Conservation (phyloP, 2,329 filamentous ascomycete species). For the Aspergillus intermedius region DNA sequence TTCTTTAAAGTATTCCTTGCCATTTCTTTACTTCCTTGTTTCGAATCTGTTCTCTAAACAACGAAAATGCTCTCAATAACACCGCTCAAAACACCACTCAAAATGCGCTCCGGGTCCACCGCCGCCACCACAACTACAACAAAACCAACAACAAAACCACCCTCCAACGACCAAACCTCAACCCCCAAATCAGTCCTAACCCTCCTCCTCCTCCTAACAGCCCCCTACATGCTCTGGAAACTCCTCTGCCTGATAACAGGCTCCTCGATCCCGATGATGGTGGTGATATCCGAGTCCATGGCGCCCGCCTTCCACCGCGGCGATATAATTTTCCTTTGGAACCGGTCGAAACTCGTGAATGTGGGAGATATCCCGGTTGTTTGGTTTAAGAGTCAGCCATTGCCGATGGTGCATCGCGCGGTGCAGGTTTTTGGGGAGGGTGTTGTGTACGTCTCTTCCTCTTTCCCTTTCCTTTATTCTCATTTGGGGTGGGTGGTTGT, state of each 20-base stretch:
- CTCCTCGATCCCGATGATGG: conserved; percentile 5
- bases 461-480: background rate
- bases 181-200: background rate
- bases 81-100: too few relatives aligned
- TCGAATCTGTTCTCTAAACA: too few relatives aligned
- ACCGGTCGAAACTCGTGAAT: background rate
- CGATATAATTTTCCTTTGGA: conserved; percentile 4
- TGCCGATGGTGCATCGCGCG: conserved; percentile 5
- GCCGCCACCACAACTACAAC: background rate
- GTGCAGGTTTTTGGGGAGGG: conserved; percentile 1
- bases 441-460: background rate
- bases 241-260: conserved; percentile 3
- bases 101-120: too few relatives aligned
- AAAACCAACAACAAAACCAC: background rate
- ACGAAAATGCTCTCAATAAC: too few relatives aligned
- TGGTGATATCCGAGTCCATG: conserved; percentile 11
- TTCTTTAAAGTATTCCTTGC: too few relatives aligned
- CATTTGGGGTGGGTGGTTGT: background rate
- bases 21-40: too few relatives aligned
- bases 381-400: background rate
- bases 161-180: background rate
- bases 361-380: conserved; percentile 3
- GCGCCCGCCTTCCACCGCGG: conserved; percentile 6
- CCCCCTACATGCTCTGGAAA: conserved; percentile 5
- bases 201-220: background rate